Evolutionary conservation across 768 basidiomycete genomes (phyloP), one percentile per base, ranked within the genome.

Genomic region (Calocera cornea): DNA sequence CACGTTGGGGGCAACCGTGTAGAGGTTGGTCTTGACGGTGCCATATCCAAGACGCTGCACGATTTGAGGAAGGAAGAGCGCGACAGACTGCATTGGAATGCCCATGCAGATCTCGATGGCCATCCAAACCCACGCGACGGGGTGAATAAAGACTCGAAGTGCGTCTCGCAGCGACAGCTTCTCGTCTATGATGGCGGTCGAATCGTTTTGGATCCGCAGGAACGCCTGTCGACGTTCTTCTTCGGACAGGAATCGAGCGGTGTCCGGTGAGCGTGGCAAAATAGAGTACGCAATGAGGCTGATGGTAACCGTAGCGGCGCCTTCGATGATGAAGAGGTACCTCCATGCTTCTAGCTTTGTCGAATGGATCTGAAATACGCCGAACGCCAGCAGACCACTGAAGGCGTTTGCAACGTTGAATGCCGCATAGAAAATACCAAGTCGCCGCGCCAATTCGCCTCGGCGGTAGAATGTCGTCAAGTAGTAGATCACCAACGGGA

Each of bases 251-350:
- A 69, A 74, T 10, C 66, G 64, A 1, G 71, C 70, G 8, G 49
- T 70, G 11, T 71, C 69, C 19, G 72, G 71, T 1, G 60, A 64
- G 14, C 67, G 50, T 1, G 72, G 72, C 1, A 74, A 65, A 29
- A 69, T 65, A 38, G 66, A 66, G 79, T 8, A 80, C 78, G 40
- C 54, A 5, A 60, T 19, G 10, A 33, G 27, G 31, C 54, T 60
- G 54, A 60, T 60, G 24, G 68, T 66, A 40, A 69, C 41, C 1
- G 70, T 64, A 38, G 69, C 54, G 2, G 68, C 66, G 75, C 82
- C 83, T 77, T 83, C 82, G 60, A 83, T 81, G 80, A 82, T 80
- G 70, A 83, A 83, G 31, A 83, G 70, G 69, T 78, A 83, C 72
- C 83, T 81, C 83, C 83, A 84, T 2, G 78, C 75, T 70, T 82